Evolutionary conservation across 441 rosid genomes (phyloP), one percentile per base, ranked within the genome.

Genomic region (Adansonia madagascariensis): DNA sequence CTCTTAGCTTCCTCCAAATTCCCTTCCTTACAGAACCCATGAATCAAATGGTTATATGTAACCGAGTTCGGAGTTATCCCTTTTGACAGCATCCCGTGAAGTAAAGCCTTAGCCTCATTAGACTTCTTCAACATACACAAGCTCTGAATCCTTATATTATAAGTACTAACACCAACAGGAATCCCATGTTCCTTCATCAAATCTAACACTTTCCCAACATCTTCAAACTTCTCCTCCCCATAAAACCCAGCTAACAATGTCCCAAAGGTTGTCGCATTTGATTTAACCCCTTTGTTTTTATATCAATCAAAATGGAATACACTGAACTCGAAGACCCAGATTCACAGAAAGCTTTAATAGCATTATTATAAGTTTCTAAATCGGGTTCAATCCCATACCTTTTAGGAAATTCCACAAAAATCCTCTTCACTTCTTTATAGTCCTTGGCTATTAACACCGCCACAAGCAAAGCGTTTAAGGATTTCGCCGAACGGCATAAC

Each of bases 1-100:
- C 67, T 79, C 88, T 86, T 92, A 0, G 91, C 99, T 79, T 89
- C 93, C 0, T 87, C 92, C 8, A 87, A 79, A 77, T 91, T 77
- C 20, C 85, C 97, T 79, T 87, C 94, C 17, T 47, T 84, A 18
- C 95, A 87, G 67, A 88, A 92, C 82, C 99, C 97, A 69, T 81
- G 91, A 79, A 95, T 91, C 93, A 95, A 89, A 84, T 91, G 83
- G 7, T 39, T 20, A 66, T 82, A 91, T 0, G 93, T 85, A 0
- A 50, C 87, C 0, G 91, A 74, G 56, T 91, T 92, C 0, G 92
- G 97, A 67, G 86, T 85, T 77, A 86, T 81, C 46, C 88, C 78
- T 50, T 82, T 80, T 3, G 82, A 77, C 27, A 89, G n/a, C 90
- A 91, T 89, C 52, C 84, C 91, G 5, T 85, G 84, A 43, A 93